Evolutionary conservation across 2,329 filamentous ascomycete species (phyloP), one percentile per base, ranked within the genome.

Genomic region (Pyrenochaeta sp.): DNA sequence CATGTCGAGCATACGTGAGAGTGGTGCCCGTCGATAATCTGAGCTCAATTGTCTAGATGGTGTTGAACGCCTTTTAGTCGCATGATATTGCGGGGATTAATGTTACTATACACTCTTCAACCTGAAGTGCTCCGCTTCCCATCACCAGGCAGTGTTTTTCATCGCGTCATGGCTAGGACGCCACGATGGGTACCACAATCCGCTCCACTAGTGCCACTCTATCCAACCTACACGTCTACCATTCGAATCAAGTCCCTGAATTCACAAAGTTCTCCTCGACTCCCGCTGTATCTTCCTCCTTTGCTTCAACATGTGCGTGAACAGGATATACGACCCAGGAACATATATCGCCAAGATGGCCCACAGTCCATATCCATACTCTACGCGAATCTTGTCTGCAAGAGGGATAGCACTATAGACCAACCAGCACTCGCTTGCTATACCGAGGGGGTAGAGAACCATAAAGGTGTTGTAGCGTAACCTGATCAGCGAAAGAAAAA

Each of bases 301-400:
- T 83, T 99, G 95, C 57, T 83, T 83, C 82, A 98, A 91, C 95
- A 99, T 98, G 77, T 99, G 90, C 18, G 90, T 92, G 74, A 95
- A 98, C 52, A 98, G 78, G 50, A 96, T 84, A 69, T 95, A 96
- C 3, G 90, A 85, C 70, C 80, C 91, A 39, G 92, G 92, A 39
- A 96, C 83, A 75, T 97, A 97, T 49, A 91, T 82, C 4, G 83
- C 82, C 66, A 97, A 69, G 31, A 94, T 83, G 5, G 77, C 81
- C 68, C 86, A 85, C 64, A 94, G 77, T 49, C 83, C 79, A 67
- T 82, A 88, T 49, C 83, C 84, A 67, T 82, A 86, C 68, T 76
- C 78, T 58, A 72, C 79, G 68, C 77, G 79, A 61, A 75, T 80
- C 61, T 79, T 74, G 60, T 67, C 78, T 43, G 86, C 86, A 2